phyloP scores from a whole-genome alignment of 2,329 filamentous ascomycete species.

The Fusarium marasasianum region DNA sequence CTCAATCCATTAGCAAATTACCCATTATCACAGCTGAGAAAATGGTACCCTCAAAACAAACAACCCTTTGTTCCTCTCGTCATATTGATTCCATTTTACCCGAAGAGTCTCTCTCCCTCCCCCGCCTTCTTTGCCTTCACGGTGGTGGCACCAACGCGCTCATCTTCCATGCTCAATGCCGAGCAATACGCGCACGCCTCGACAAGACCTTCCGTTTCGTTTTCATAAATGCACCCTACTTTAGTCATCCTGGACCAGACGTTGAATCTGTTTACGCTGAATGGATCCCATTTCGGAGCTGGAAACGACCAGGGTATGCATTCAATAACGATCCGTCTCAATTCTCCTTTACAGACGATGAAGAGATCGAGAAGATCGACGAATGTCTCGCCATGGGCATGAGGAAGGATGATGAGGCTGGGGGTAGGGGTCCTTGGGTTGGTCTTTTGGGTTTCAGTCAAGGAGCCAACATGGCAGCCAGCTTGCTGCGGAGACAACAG shows the following conservation, averaged over 20 bases:
- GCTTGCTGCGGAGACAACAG: too few species aligned
- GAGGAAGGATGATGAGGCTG: too few species aligned
- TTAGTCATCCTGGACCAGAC: background rate
- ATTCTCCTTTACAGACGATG: background rate
- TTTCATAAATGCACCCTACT: background rate
- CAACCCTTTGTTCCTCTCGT: too few species aligned
- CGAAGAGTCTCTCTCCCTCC: background rate
- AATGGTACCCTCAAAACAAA: too few species aligned
- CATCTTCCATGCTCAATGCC: background rate
- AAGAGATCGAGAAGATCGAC: background rate
- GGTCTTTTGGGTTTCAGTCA: too few species aligned
- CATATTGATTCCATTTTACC: too few species aligned
- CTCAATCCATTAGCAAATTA: too few species aligned
- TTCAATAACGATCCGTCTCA: too few species aligned
- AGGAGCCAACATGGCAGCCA: too few species aligned
- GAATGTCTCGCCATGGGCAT: too few species aligned
- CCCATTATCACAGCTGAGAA: too few species aligned
- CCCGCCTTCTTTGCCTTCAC: background rate
- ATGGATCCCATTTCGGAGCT: background rate
- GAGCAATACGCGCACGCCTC: background rate
- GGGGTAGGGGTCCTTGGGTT: too few species aligned
- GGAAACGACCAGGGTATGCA: background rate
- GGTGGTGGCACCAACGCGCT: background rate
- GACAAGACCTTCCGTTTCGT: background rate
- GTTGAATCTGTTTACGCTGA: background rate